phyloP scores from a whole-genome alignment of 371 early-diverging fungal genomes.

The Basidiobolus meristosporus region DNA sequence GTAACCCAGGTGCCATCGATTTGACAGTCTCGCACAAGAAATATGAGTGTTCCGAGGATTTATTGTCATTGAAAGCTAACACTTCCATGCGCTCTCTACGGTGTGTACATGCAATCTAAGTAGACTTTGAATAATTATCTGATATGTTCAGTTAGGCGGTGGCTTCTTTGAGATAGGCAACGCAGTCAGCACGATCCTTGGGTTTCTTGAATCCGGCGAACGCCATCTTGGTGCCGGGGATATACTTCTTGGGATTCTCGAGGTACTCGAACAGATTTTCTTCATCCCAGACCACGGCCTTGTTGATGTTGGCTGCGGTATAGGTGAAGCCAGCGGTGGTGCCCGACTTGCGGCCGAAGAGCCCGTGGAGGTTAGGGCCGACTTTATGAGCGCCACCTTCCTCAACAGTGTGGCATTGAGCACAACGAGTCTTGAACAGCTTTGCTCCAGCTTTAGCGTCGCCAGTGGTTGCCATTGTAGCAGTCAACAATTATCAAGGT shows the following conservation, averaged over 20 bases:
- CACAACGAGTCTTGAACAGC: too few species aligned
- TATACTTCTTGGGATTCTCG: slow-evolving; percentile 96
- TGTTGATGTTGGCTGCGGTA: slow-evolving; percentile 85
- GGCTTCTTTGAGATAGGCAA: slow-evolving; percentile 73
- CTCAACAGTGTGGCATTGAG: too few species aligned
- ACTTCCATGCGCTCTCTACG: too few species aligned
- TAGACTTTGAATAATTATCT: too few species aligned
- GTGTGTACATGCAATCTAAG: too few species aligned
- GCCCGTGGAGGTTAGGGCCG: slow-evolving; percentile 89
- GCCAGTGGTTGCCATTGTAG: too few species aligned
- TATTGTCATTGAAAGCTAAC: too few species aligned
- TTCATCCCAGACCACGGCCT: slow-evolving; percentile 73
- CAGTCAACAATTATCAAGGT: too few species aligned
- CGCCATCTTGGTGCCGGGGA: slow-evolving; percentile 95
- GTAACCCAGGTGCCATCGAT: too few species aligned
- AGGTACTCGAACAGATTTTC: slow-evolving; percentile 73
- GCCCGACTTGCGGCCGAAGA: slow-evolving; percentile 83
- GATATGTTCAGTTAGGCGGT: too few species aligned
- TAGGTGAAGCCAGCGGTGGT: slow-evolving; percentile 73
- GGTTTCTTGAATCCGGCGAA: slow-evolving; percentile 96
- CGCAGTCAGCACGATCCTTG: slow-evolving; percentile 70
- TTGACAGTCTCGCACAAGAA: too few species aligned
- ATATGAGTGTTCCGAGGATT: too few species aligned
- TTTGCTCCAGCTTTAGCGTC: slow-evolving; percentile 57
- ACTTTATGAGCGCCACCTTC: slow-evolving; percentile 83